phyloP scores from a whole-genome alignment of 768 basidiomycete species.

The Trametes elegans region DNA sequence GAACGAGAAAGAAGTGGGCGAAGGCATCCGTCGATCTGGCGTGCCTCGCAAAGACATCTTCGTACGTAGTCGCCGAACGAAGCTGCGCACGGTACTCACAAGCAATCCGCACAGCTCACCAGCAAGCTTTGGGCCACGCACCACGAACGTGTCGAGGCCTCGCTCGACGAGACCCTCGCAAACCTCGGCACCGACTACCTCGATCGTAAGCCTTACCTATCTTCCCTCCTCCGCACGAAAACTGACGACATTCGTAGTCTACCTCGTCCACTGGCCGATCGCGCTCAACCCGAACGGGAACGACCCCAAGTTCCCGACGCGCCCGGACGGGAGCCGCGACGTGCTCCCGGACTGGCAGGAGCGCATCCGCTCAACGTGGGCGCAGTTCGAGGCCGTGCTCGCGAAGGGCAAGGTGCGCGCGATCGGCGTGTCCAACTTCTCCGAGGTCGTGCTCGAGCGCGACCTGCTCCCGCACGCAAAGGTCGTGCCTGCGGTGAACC shows the following conservation, averaged over 20 bases:
- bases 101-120: constrained; percentile 49
- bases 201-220: constrained; percentile 57
- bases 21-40: constrained; percentile 74
- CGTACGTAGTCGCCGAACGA: constrained; percentile 35
- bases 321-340: constrained; percentile 64
- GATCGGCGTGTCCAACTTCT: constrained; percentile 80
- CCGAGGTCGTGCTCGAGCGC: constrained; percentile 63
- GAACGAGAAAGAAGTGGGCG: constrained; percentile 83
- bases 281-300: constrained; percentile 68
- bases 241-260: constrained; percentile 36
- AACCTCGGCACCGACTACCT: constrained; percentile 85
- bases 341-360: constrained; percentile 63
- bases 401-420: constrained; percentile 64
- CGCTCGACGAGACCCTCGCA: constrained; percentile 71
- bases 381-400: constrained; percentile 73
- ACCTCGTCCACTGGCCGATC: constrained; percentile 83
- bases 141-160: constrained; percentile 70
- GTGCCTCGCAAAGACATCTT: constrained; percentile 74
- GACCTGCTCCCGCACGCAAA: constrained; percentile 65
- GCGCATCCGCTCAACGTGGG: constrained; percentile 79
- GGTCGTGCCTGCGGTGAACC: constrained; percentile 71
- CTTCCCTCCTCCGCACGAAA: constrained; percentile 1
- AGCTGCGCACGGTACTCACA: background rate
- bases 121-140: constrained; percentile 71
- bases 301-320: constrained; percentile 55